Percentiles rank a stretch among this genome's conserved stretches.
Conservation (phyloP, 2,329 filamentous ascomycete species). For the Cladosporium sp. region DNA sequence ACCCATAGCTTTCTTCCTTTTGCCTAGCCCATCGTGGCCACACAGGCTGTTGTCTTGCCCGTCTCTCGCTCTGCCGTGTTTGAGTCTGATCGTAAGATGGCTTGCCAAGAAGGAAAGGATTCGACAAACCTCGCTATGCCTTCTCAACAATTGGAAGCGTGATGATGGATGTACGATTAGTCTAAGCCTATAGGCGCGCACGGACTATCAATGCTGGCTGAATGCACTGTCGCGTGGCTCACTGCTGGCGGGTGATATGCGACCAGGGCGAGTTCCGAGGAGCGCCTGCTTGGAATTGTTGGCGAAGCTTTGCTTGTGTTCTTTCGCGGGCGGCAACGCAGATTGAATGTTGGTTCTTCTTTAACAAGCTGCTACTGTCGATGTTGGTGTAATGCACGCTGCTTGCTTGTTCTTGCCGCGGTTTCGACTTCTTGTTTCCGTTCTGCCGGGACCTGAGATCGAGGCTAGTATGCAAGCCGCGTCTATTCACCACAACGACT, state of each 20-base stretch:
- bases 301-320: conserved; percentile 13
- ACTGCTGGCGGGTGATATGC: conserved; percentile 6
- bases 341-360: background rate
- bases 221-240: background rate
- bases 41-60: background rate
- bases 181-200: background rate
- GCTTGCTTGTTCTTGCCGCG: background rate
- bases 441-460: background rate
- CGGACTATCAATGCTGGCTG: background rate
- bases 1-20: background rate
- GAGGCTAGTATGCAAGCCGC: background rate
- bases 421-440: background rate
- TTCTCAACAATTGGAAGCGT: background rate
- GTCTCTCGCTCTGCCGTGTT: background rate
- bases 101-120: background rate
- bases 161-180: background rate
- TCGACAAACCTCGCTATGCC: background rate
- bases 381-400: background rate
- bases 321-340: background rate
- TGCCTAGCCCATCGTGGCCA: background rate
- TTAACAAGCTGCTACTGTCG: background rate
- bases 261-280: background rate
- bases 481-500: background rate
- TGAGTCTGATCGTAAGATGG: background rate
- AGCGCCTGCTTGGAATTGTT: background rate